Percentiles rank a stretch among this genome's conserved stretches.
Evolutionary conservation across 805 yeast genomes (phyloP).

Genomic region (Barnettozyma sucrosica): DNA sequence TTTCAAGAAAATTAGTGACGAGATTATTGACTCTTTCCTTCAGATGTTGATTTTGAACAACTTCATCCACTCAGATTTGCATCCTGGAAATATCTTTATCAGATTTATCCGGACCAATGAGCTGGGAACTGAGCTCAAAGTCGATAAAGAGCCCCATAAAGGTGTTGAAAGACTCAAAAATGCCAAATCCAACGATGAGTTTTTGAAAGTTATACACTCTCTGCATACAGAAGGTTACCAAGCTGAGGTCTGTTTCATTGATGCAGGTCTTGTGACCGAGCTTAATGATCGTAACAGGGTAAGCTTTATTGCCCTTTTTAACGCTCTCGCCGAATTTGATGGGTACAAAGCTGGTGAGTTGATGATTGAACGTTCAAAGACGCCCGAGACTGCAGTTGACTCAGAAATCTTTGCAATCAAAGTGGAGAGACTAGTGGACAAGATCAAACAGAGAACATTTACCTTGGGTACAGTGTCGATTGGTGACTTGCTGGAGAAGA

Average conservation of each 20-base stretch:
- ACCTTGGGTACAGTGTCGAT: conserved; percentile 88
- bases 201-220: conserved; percentile 41
- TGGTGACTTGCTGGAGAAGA: conserved; percentile 83
- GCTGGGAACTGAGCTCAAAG: conserved; percentile 25
- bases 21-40: conserved; percentile 84
- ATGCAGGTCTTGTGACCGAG: conserved; percentile 91
- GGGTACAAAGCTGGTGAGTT: conserved; percentile 93
- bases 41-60: conserved; percentile 91
- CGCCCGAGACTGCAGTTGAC: conserved; percentile 88
- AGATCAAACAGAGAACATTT: conserved; percentile 82
- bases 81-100: conserved; percentile 91
- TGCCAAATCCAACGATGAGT: conserved; percentile 27
- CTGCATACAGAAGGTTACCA: conserved; percentile 55
- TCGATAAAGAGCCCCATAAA: conserved; percentile 20
- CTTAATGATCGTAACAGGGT: conserved; percentile 68
- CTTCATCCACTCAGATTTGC: conserved; percentile 94
- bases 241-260: conserved; percentile 87
- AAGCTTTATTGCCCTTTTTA: conserved; percentile 85
- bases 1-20: conserved; percentile 67
- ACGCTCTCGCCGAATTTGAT: conserved; percentile 83
- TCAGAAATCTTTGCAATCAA: conserved; percentile 81
- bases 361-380: conserved; percentile 90
- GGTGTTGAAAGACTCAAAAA: conserved; percentile 20
- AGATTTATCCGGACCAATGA: conserved; percentile 50
- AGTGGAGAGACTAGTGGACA: conserved; percentile 75